Evolutionary conservation across 345 rosid species (phyloP).

Genomic region (Bruguiera parviflora): DNA sequence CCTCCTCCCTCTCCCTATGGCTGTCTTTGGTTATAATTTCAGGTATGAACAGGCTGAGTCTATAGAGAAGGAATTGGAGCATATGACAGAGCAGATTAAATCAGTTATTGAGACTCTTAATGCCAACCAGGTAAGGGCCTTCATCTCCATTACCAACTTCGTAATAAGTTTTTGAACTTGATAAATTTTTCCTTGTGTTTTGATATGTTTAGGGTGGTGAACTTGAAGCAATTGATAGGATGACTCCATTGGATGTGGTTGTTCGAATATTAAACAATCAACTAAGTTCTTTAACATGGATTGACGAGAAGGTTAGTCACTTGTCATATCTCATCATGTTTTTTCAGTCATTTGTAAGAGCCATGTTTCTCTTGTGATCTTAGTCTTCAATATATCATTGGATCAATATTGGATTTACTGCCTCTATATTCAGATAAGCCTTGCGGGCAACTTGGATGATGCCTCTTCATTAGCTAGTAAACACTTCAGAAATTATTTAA

Average conservation of each 20-base stretch:
- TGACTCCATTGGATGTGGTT: slow-evolving; percentile 87
- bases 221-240: slow-evolving; percentile 67
- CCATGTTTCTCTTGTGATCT: not conserved
- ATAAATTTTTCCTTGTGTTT: slow-evolving; percentile 8
- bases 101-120: slow-evolving; percentile 75
- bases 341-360: not conserved
- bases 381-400: too few relatives aligned
- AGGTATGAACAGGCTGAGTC: slow-evolving; percentile 94
- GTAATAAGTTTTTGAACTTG: not conserved
- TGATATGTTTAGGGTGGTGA: slow-evolving; percentile 70
- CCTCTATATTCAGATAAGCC: too few relatives aligned
- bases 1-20: not conserved
- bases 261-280: slow-evolving; percentile 92
- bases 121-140: slow-evolving; percentile 59
- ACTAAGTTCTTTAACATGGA: slow-evolving; percentile 93
- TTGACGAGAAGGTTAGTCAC: slow-evolving; percentile 76
- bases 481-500: too few relatives aligned
- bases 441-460: too few relatives aligned
- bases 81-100: slow-evolving; percentile 85
- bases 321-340: not conserved
- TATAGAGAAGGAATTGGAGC: slow-evolving; percentile 89
- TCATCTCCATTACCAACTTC: not conserved
- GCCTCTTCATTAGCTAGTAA: too few relatives aligned
- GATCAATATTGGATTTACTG: too few relatives aligned
- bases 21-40: slow-evolving; percentile 4